Conservation (phyloP, 192 early-diverging fungal species). For the Coemansia sp. region DNA sequence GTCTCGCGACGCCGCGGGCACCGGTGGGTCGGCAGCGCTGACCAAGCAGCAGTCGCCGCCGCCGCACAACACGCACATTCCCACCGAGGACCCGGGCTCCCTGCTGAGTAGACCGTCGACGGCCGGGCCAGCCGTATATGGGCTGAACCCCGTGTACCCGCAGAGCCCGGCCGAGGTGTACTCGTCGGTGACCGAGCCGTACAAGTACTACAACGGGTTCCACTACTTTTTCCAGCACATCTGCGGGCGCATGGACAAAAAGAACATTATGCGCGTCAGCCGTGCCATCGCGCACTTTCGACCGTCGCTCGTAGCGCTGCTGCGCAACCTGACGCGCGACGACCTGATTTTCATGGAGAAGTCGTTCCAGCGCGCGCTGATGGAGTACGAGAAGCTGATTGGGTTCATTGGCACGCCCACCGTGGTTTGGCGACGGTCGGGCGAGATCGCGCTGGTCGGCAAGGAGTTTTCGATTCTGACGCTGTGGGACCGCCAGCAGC, state of each 20-base stretch:
- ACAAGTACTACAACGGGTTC: slow-evolving; percentile 91
- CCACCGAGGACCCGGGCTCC: slow-evolving; percentile 18
- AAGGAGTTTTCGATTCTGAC: slow-evolving; percentile 95
- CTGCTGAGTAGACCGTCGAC: slow-evolving; percentile 38
- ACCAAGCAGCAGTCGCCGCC: slow-evolving; percentile 15
- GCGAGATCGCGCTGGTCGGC: slow-evolving; percentile 92
- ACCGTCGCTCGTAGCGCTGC: slow-evolving; percentile 88
- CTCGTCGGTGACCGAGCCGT: slow-evolving; percentile 71
- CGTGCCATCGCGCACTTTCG: slow-evolving; percentile 84
- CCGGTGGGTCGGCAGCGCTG: too few species aligned
- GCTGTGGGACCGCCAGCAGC: slow-evolving; percentile 81
- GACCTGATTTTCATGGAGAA: slow-evolving; percentile 97
- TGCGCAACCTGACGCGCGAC: slow-evolving; percentile 91
- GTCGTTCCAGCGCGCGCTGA: slow-evolving; percentile 88
- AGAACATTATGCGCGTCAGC: slow-evolving; percentile 86
- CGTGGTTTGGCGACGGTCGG: slow-evolving; percentile 95
- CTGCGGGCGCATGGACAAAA: slow-evolving; percentile 80
- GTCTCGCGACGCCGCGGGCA: too few species aligned
- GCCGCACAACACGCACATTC: slow-evolving; percentile 18
- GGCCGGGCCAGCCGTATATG: slow-evolving; percentile 45
- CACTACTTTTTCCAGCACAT: slow-evolving; percentile 86
- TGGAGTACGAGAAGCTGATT: slow-evolving; percentile 96
- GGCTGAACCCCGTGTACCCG: slow-evolving; percentile 45
- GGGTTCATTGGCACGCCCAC: slow-evolving; percentile 93
- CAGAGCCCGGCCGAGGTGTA: slow-evolving; percentile 65